Evolutionary conservation across 495 filamentous ascomycete genomes (phyloP).

Genomic region (Xylaria scruposa): DNA sequence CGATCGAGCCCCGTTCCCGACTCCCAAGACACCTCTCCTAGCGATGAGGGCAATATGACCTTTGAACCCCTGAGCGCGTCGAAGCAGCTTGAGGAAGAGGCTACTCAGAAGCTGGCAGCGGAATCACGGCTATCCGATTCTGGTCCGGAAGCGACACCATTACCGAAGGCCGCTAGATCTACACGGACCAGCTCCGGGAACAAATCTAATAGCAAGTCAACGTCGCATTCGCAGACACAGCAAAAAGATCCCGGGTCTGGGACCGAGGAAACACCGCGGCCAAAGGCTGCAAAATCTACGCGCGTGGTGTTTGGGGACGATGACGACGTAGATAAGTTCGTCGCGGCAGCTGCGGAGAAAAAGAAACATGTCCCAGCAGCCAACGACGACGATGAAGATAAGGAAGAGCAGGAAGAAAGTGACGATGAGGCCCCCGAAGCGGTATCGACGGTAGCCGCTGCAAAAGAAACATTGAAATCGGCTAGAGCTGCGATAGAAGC

Average conservation of each 20-base stretch:
- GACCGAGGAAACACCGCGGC: constrained; percentile 26
- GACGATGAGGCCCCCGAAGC: constrained; percentile 54
- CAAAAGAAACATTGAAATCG: constrained; percentile 44
- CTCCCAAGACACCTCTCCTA: constrained; percentile 27
- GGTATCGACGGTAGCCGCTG: constrained; percentile 49
- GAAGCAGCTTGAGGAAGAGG: constrained; percentile 40
- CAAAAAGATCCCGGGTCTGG: constrained; percentile 14
- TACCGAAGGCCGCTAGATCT: constrained; percentile 1
- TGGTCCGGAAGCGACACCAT: constrained; percentile 6
- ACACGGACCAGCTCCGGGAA: constrained; percentile 27
- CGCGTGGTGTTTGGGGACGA: constrained; percentile 44
- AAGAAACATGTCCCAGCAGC: constrained; percentile 14
- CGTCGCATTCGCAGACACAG: constrained; percentile 20
- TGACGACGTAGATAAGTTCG: constrained; percentile 43
- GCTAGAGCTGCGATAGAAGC: constrained; percentile 47
- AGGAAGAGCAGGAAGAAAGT: constrained; percentile 42
- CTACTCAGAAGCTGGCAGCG: constrained; percentile 33
- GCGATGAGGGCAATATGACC: constrained; percentile 13
- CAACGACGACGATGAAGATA: constrained; percentile 21
- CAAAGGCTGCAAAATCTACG: constrained; percentile 33
- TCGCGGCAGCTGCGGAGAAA: constrained; percentile 31
- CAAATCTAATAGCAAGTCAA: constrained; percentile 30
- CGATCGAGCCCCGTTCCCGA: constrained; percentile 23
- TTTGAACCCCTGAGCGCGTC: constrained; percentile 35
- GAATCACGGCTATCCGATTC: constrained; percentile 20